Evolutionary conservation across 345 rosid genomes (phyloP), one percentile per base, ranked within the genome.

Genomic region (Pugionium dolabratum): DNA sequence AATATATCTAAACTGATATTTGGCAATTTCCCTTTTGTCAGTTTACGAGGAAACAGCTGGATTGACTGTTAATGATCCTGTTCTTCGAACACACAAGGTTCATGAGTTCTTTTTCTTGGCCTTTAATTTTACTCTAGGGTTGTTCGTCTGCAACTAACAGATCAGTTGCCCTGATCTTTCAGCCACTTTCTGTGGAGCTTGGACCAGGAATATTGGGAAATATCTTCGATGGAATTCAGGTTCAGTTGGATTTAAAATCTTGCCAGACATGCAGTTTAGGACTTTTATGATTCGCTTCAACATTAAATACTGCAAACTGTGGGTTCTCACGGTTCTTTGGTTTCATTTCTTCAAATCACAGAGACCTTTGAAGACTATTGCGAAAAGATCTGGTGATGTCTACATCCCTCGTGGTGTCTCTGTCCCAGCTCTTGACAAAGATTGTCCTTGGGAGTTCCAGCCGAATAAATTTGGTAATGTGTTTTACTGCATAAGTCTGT

Each of bases 161-260:
- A 57, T 49, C 2, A 27, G 40, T 9, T 48, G 8, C 63, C 18
- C 46, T 77, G 66, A 75, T 64, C 44, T 73, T 85, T 25, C 90
- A 89, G 99, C 99, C 99, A 56, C 79, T 95, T 42, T 91, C 99
- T 4, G 97, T 91, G 78, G 98, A 95, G 84, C 72, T 95, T 70
- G 99, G 99, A 70, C 98, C 99, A 33, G 99, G 99, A 80, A 95
- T 95, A 43, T 76, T 95, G 81, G 99, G 98, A 68, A 91, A 91
- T 77, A 95, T 91, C 62, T 91, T 95, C 71, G 99, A 95, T 68
- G 99, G 99, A 48, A 91, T 95, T 84, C 98, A 95, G 98, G 99
- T 95, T 58, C 71, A 77, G 66, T 41, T 70, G 59, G 37, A 62
- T 36, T 41, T 68, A 29, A 27, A 66, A 36, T 46, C 58, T 74